These are phyloP conservation scores for Peniophora sp. DNA, from an alignment of 1,284 basidiomycete genomes.

Conservation along the genomic window DNA sequence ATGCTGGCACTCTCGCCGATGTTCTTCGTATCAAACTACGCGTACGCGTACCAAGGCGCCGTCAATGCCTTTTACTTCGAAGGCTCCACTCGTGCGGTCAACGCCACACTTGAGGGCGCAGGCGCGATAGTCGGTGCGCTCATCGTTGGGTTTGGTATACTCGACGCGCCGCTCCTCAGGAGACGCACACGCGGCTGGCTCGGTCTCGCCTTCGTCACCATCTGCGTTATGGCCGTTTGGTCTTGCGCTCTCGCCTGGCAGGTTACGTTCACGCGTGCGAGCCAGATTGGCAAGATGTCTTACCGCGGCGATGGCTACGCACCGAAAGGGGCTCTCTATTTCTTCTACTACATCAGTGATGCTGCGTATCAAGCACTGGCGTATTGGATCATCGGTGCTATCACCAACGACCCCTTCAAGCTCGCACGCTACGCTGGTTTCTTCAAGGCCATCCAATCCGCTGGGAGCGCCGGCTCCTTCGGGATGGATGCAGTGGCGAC, in stretches of 20 bases:
- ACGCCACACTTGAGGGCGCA: conserved; percentile 30
- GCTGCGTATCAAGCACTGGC: conserved; percentile 31
- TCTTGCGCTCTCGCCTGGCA: conserved; percentile 27
- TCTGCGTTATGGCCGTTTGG: conserved; percentile 28
- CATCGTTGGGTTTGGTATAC: conserved; percentile 29
- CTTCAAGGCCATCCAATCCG: conserved; percentile 33
- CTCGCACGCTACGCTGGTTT: conserved; percentile 34
- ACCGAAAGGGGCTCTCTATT: conserved; percentile 28
- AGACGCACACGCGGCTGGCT: conserved; percentile 32
- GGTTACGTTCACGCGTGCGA: conserved; percentile 23
- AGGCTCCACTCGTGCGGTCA: conserved; percentile 31
- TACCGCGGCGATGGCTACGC: conserved; percentile 24
- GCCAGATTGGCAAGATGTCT: conserved; percentile 18
- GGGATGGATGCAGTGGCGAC: conserved; percentile 39
- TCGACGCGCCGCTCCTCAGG: conserved; percentile 25
- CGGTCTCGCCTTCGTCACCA: conserved; percentile 27
- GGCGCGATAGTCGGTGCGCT: conserved; percentile 35
- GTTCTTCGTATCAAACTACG: conserved; percentile 34
- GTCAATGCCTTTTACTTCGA: conserved; percentile 28
- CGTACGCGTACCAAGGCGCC: conserved; percentile 35
- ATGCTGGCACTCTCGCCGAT: conserved; percentile 30
- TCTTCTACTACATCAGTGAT: conserved; percentile 33
- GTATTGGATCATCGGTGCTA: conserved; percentile 36
- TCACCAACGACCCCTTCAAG: conserved; percentile 34
- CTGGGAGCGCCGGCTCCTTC: conserved; percentile 32